Conservation (phyloP, 306 rosid genomes). For the Calophaca sinica region DNA sequence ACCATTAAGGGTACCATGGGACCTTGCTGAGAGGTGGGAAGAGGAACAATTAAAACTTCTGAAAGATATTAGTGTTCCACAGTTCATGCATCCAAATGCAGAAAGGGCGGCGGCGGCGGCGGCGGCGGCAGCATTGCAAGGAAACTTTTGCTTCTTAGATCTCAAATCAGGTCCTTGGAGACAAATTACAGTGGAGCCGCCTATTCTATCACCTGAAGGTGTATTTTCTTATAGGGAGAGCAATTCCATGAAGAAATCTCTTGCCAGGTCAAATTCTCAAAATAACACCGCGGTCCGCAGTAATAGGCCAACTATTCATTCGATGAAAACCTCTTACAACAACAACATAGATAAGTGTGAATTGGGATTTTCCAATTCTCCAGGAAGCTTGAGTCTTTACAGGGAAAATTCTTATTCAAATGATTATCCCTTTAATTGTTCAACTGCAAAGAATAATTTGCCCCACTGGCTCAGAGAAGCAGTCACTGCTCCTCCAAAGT, state of each 20-base stretch:
- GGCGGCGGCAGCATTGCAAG: conserved; percentile 39
- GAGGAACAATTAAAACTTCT: conserved; percentile 63
- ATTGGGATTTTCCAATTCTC: conserved; percentile 42
- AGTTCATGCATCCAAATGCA: conserved; percentile 50
- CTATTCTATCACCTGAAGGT: conserved; percentile 53
- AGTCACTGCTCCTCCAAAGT: conserved; percentile 45
- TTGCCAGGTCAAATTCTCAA: conserved; percentile 41
- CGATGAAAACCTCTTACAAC: conserved; percentile 46
- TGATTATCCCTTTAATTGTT: conserved; percentile 46
- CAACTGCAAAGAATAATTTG: conserved; percentile 46
- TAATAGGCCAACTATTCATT: conserved; percentile 46
- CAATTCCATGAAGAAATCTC: conserved; percentile 47
- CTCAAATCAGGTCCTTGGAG: conserved; percentile 49
- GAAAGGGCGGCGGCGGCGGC: conserved; percentile 40
- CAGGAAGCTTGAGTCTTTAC: conserved; percentile 44
- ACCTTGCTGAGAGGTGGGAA: conserved; percentile 75
- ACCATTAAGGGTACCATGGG: conserved; percentile 58
- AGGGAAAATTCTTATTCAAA: conserved; percentile 43
- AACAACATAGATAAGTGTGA: conserved; percentile 46
- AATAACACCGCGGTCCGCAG: conserved; percentile 29
- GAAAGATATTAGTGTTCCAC: conserved; percentile 48
- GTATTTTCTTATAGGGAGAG: conserved; percentile 51
- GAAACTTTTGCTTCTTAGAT: conserved; percentile 45
- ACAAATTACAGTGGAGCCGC: conserved; percentile 47
- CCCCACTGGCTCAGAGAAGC: conserved; percentile 78